These are phyloP conservation scores for Mycena rosella DNA, from an alignment of 768 basidiomycete species.

Conservation along the genomic window DNA sequence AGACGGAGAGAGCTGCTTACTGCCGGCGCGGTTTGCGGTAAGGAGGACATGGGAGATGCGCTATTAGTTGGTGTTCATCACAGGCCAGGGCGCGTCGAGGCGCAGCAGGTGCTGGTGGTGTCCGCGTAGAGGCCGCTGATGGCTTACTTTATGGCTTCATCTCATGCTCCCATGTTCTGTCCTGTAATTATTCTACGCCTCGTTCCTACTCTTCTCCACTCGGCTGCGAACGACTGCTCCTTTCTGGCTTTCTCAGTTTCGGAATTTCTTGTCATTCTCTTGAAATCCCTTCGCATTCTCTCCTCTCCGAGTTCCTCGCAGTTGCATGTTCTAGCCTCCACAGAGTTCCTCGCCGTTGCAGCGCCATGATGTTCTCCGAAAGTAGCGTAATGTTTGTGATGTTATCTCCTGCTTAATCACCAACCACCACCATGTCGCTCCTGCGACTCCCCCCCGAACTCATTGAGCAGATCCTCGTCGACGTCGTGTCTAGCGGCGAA, in stretches of 20 bases:
- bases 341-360: no score
- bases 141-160: no score
- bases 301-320: no score
- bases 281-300: no score
- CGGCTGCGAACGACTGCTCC: background rate
- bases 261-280: no score
- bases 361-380: no score
- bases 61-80: conserved; percentile 11
- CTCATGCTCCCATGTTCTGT: background rate
- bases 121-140: no score
- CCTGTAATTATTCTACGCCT: no score
- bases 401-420: conserved; percentile 1
- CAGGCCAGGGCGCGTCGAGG: background rate
- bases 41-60: conserved; percentile 41
- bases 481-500: conserved; percentile 30
- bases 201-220: no score
- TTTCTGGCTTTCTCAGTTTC: no score
- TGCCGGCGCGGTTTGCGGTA: conserved; percentile 41
- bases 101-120: no score
- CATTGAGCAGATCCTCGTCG: conserved; percentile 52
- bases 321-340: no score
- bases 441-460: conserved; percentile 52
- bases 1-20: conserved; percentile 32
- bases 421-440: conserved; percentile 20
- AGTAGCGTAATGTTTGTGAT: background rate